Evolutionary conservation across 805 yeast genomes (phyloP).

Genomic region (Naumovozyma castellii): DNA sequence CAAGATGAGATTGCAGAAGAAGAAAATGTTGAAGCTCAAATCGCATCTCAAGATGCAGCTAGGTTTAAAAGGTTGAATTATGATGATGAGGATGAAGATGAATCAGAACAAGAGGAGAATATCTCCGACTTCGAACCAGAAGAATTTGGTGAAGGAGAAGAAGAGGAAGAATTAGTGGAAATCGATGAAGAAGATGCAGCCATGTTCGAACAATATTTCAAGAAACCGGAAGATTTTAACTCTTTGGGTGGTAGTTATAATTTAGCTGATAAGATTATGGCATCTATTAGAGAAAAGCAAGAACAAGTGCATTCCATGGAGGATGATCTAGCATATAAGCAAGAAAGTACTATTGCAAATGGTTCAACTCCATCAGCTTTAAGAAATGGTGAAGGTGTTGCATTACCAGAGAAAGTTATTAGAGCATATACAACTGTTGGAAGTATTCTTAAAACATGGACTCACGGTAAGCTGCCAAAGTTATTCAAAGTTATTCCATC

Average conservation of each 20-base stretch:
- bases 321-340: slow-evolving; percentile 12
- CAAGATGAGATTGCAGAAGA: slow-evolving; percentile 82
- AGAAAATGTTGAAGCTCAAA: slow-evolving; percentile 33
- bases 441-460: slow-evolving; percentile 73
- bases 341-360: slow-evolving; percentile 12
- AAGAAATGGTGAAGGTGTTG: slow-evolving; percentile 60
- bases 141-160: slow-evolving; percentile 38
- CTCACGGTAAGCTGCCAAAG: slow-evolving; percentile 95
- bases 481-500: slow-evolving; percentile 91
- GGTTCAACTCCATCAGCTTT: slow-evolving; percentile 14
- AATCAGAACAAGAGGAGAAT: slow-evolving; percentile 35
- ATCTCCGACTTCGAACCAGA: slow-evolving; percentile 47
- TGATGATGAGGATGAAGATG: slow-evolving; percentile 48
- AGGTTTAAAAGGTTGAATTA: slow-evolving; percentile 29
- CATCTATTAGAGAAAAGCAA: slow-evolving; percentile 73
- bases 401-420: slow-evolving; percentile 91
- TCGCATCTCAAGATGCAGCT: slow-evolving; percentile 24
- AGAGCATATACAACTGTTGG: slow-evolving; percentile 92
- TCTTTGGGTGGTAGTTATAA: slow-evolving; percentile 43
- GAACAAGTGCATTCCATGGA: slow-evolving; percentile 14
- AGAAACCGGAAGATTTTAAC: slow-evolving; percentile 32
- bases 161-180: slow-evolving; percentile 52
- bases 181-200: slow-evolving; percentile 77
- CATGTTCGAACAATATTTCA: slow-evolving; percentile 69
- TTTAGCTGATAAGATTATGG: slow-evolving; percentile 90